A percentile compares a stretch with the other conserved stretches of the same genome.
These are phyloP conservation scores for Elsinoe arachidis DNA, from an alignment of 2,329 filamentous ascomycete genomes.

Conservation along the genomic window DNA sequence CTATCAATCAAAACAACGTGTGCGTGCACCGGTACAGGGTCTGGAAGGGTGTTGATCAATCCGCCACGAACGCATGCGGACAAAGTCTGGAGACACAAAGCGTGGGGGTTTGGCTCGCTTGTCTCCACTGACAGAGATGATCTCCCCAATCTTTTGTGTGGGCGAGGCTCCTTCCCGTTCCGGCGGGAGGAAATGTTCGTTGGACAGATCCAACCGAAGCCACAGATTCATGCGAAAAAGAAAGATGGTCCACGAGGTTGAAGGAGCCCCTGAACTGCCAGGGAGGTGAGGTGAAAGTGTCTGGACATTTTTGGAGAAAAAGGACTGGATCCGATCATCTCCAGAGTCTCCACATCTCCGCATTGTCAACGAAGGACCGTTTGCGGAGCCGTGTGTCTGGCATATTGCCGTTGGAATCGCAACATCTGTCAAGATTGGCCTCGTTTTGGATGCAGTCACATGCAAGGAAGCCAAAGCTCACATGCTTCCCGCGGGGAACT, in stretches of 20 bases:
- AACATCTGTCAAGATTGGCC: constrained; percentile 6
- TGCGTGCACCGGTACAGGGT: not conserved
- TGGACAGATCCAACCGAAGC: not conserved
- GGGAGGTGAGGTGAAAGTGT: too few species aligned
- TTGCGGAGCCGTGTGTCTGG: constrained; percentile 12
- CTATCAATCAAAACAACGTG: constrained; percentile 12
- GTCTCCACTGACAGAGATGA: not conserved
- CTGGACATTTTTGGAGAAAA: not conserved
- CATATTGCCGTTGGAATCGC: constrained; percentile 2
- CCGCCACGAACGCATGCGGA: constrained; percentile 4
- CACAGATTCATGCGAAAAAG: not conserved
- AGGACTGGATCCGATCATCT: not conserved
- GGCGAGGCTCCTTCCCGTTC: not conserved
- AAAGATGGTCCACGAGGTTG: not conserved
- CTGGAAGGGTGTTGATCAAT: constrained; percentile 2
- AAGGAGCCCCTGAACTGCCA: not conserved
- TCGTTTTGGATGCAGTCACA: not conserved
- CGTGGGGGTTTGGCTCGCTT: not conserved
- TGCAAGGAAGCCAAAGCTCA: not conserved
- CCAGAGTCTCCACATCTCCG: constrained; percentile 7
- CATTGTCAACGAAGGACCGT: constrained; percentile 1
- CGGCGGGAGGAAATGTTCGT: not conserved
- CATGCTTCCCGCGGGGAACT: not conserved
- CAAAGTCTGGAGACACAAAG: not conserved
- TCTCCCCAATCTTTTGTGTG: not conserved